Conservation (phyloP, 352 stramenopile species). For the Phytophthora brassicae region DNA sequence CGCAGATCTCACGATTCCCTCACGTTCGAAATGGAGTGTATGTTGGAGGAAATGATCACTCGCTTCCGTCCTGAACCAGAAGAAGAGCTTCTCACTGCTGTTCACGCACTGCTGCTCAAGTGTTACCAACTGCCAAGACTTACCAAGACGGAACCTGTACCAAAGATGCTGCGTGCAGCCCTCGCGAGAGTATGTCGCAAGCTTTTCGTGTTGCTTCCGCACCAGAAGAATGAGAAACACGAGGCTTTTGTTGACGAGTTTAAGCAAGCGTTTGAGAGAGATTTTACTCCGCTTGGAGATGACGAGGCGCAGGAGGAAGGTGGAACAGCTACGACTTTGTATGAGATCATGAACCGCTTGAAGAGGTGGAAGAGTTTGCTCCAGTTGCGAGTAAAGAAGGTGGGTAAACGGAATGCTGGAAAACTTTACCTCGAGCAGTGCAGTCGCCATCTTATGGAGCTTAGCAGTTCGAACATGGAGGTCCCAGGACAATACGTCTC, state of each 20-base stretch:
- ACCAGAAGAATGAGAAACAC: constrained; percentile 89
- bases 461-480: constrained; percentile 88
- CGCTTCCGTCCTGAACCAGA: constrained; percentile 96
- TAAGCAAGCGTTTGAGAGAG: constrained; percentile 81
- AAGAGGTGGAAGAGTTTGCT: constrained; percentile 92
- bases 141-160: constrained; percentile 75
- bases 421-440: constrained; percentile 86
- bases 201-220: constrained; percentile 85
- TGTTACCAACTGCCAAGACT: constrained; percentile 88
- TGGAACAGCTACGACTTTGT: constrained; percentile 54
- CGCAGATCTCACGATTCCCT: constrained; percentile 88
- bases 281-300: constrained; percentile 63
- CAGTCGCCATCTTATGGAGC: constrained; percentile 88
- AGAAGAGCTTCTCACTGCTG: constrained; percentile 96
- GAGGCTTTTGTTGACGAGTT: constrained; percentile 87
- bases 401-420: constrained; percentile 66
- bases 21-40: constrained; percentile 96
- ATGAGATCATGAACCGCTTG: constrained; percentile 87
- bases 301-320: constrained; percentile 29
- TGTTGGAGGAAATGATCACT: constrained; percentile 99
- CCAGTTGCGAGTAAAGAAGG: constrained; percentile 78
- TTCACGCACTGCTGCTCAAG: constrained; percentile 95
- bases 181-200: constrained; percentile 92
- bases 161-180: constrained; percentile 89
- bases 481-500: constrained; percentile 92